Evolutionary conservation across 1,284 basidiomycete species (phyloP).

Genomic region (Ustilago curta): DNA sequence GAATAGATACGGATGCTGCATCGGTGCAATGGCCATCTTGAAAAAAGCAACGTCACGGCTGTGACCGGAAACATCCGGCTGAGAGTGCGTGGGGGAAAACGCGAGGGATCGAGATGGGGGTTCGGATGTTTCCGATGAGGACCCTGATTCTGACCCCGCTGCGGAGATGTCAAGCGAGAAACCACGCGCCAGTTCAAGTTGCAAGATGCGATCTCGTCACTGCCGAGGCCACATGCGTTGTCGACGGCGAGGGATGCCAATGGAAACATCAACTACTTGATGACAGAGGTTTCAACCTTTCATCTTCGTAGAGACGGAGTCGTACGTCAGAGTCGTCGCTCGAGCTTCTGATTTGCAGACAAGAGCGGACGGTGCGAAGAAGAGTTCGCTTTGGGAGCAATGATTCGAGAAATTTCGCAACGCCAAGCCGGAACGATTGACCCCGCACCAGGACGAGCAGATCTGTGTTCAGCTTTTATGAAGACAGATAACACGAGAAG

Average conservation of each 20-base stretch:
- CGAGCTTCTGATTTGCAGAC: too few relatives aligned
- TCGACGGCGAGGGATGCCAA: too few relatives aligned
- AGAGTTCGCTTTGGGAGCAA: too few relatives aligned
- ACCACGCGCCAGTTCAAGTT: neutral
- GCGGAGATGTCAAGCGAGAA: neutral
- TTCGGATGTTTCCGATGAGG: conserved; percentile 17
- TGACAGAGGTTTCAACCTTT: too few relatives aligned
- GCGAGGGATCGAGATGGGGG: neutral
- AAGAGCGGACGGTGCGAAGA: too few relatives aligned
- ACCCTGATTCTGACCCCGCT: conserved; percentile 21
- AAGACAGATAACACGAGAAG: neutral
- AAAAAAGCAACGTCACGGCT: neutral
- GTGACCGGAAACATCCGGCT: conserved; percentile 11
- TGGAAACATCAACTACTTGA: too few relatives aligned
- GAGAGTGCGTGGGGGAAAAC: neutral
- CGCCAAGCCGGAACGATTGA: neutral
- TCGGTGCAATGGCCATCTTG: neutral
- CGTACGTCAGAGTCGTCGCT: too few relatives aligned
- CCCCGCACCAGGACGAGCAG: neutral
- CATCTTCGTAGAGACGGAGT: too few relatives aligned
- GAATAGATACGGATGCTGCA: neutral
- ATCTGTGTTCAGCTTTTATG: neutral
- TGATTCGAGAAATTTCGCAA: neutral
- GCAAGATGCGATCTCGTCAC: too few relatives aligned
- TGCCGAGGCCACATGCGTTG: too few relatives aligned